phyloP scores from a whole-genome alignment of 164 flowering plant species.

The Umbellularia californica region DNA sequence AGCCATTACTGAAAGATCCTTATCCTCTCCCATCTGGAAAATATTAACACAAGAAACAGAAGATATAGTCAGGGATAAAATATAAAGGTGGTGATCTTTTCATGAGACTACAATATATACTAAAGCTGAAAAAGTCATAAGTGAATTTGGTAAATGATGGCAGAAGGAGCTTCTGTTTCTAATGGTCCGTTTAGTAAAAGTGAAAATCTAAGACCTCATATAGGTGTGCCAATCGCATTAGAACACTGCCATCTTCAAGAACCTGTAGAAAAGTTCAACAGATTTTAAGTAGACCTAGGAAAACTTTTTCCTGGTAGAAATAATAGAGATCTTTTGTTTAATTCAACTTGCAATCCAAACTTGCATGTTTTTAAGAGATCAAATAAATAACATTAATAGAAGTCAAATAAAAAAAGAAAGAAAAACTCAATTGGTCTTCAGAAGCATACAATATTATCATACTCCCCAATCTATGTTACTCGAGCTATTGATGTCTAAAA shows the following conservation, averaged over 20 bases:
- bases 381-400: not conserved
- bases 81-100: not conserved
- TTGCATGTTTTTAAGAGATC: not conserved
- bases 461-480: too few species aligned
- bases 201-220: constrained; percentile 53
- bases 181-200: not conserved
- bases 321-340: not conserved
- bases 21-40: constrained; percentile 71
- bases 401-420: not conserved
- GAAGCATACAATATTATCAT: too few species aligned
- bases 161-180: not conserved
- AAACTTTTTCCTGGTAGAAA: not conserved
- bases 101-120: not conserved
- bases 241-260: constrained; percentile 73
- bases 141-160: too few species aligned
- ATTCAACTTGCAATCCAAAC: not conserved
- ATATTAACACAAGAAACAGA: constrained; percentile 5
- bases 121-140: not conserved
- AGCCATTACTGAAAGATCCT: constrained; percentile 54
- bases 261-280: constrained; percentile 39
- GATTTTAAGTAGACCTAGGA: not conserved
- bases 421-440: not conserved
- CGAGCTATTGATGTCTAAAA: too few species aligned
- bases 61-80: not conserved
- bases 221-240: constrained; percentile 88